Conservation (phyloP, 139 green algal species). For the Tetradesmus lagerheimii region DNA sequence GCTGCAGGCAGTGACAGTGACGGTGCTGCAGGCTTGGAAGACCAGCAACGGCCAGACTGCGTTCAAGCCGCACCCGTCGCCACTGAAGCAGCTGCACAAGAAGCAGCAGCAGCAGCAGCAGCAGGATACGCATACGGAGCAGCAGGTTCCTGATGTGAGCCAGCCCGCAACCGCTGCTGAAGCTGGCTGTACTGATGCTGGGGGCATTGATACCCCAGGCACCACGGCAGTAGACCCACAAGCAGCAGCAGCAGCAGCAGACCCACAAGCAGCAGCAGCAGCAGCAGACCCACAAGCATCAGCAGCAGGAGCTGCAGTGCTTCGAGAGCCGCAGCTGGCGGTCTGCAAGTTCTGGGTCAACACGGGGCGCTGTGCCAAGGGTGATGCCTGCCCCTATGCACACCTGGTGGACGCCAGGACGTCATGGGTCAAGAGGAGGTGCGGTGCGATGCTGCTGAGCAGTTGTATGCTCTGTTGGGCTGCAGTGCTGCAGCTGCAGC, state of each 20-base stretch:
- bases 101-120: not conserved
- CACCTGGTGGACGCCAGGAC: constrained; percentile 45
- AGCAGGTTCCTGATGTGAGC: not conserved
- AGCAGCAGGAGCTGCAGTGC: not conserved
- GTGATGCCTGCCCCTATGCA: constrained; percentile 54
- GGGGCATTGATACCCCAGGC: too few species aligned
- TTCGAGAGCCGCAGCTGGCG: not conserved
- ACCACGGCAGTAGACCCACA: not conserved
- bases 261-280: not conserved
- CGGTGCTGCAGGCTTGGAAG: not conserved
- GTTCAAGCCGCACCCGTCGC: constrained; percentile 8
- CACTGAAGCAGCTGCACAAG: not conserved
- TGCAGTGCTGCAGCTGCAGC: too few species aligned
- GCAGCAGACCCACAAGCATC: not conserved
- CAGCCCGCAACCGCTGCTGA: not conserved
- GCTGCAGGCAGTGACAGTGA: not conserved
- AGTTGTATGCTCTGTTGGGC: too few species aligned
- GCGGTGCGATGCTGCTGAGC: too few species aligned
- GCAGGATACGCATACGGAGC: not conserved
- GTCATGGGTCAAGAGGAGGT: constrained; percentile 33
- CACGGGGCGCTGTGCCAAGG: constrained; percentile 62
- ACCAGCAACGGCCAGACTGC: not conserved
- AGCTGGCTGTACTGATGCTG: not conserved
- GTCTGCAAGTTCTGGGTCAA: constrained; percentile 76
- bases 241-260: not conserved